Evolutionary conservation across 805 yeast genomes (phyloP).

Genomic region (Spathaspora arborariae): DNA sequence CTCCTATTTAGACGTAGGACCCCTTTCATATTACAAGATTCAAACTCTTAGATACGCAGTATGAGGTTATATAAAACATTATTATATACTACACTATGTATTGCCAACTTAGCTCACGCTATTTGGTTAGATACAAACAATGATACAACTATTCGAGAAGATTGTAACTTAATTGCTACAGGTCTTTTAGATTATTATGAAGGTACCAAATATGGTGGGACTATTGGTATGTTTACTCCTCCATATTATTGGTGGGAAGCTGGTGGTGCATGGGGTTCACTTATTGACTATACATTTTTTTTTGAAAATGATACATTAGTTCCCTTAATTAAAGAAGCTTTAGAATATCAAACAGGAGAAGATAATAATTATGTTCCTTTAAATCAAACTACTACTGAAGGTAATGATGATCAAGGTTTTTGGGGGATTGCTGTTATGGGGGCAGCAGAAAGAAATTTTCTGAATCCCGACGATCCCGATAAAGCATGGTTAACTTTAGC

Average conservation of each 20-base stretch:
- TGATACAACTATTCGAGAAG: conserved; percentile 46
- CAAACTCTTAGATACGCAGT: background rate
- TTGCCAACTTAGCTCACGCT: conserved; percentile 10
- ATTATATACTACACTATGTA: background rate
- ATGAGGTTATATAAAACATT: background rate
- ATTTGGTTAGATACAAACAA: conserved; percentile 36
- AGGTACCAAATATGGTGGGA: conserved; percentile 65
- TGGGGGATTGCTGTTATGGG: conserved; percentile 94
- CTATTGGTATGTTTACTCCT: conserved; percentile 78
- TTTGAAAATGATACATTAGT: conserved; percentile 69
- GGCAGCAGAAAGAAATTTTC: conserved; percentile 86
- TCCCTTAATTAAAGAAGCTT: conserved; percentile 52
- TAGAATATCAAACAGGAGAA: conserved; percentile 64
- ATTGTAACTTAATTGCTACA: conserved; percentile 55
- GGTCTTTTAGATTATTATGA: conserved; percentile 84
- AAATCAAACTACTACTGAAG: conserved; percentile 88
- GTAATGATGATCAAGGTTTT: conserved; percentile 96
- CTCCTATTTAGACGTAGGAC: background rate
- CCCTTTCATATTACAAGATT: background rate
- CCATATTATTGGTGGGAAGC: conserved; percentile 99
- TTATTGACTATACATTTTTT: conserved; percentile 73
- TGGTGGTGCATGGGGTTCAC: conserved; percentile 90
- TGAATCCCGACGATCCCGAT: conserved; percentile 41
- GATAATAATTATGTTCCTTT: conserved; percentile 78
- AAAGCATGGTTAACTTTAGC: conserved; percentile 39